Evolutionary conservation across 73 alveolate genomes (phyloP).

Genomic region (Blepharisma japonicum): DNA sequence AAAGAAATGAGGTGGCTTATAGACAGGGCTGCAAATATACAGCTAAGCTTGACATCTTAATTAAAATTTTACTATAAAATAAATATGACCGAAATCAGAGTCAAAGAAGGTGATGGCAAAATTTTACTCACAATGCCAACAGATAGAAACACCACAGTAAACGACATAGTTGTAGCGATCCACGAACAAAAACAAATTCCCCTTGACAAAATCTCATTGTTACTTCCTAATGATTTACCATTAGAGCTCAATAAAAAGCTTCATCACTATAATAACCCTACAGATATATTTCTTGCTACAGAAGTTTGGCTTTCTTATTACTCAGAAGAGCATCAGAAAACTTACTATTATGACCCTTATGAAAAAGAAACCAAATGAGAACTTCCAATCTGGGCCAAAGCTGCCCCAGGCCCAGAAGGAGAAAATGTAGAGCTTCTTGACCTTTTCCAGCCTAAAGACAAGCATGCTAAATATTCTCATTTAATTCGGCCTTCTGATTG

Average conservation of each 20-base stretch:
- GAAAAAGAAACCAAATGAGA: slow-evolving; percentile 90
- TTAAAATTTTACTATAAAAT: too few relatives aligned
- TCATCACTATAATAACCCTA: slow-evolving; percentile 21
- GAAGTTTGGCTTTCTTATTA: slow-evolving; percentile 51
- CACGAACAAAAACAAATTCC: slow-evolving; percentile 15
- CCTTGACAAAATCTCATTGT: not conserved
- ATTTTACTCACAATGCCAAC: not conserved
- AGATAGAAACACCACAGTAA: not conserved
- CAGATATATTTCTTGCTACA: slow-evolving; percentile 8
- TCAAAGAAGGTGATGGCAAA: slow-evolving; percentile 24
- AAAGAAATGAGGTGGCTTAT: too few relatives aligned
- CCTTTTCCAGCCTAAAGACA: not conserved
- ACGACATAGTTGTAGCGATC: not conserved
- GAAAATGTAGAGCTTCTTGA: slow-evolving; percentile 31
- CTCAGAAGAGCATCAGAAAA: slow-evolving; percentile 70
- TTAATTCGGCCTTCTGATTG: slow-evolving; percentile 13
- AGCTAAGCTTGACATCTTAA: too few relatives aligned
- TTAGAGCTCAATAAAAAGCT: not conserved
- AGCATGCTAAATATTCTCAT: slow-evolving; percentile 24
- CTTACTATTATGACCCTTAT: slow-evolving; percentile 85
- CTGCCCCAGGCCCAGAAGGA: slow-evolving; percentile 57
- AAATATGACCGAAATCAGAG: not conserved
- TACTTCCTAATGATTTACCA: slow-evolving; percentile 1
- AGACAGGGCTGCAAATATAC: too few relatives aligned
- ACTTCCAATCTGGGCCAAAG: slow-evolving; percentile 77